Conservation (phyloP, 1,284 basidiomycete genomes). For the Rhodotorula glutinis region DNA sequence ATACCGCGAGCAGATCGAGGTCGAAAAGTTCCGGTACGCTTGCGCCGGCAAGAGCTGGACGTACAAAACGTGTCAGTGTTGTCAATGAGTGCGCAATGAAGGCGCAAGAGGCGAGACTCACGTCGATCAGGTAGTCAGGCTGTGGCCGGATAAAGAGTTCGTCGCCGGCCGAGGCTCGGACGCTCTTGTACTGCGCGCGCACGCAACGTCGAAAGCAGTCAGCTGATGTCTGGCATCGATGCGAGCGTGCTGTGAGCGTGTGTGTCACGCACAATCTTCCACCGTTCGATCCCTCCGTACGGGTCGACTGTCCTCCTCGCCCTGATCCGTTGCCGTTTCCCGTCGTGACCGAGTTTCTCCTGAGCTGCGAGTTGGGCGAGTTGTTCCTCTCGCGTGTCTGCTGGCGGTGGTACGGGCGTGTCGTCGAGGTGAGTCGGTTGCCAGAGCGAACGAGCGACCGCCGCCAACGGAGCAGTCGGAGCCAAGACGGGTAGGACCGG, state of each 20-base stretch:
- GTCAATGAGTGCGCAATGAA: background rate
- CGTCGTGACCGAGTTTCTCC: constrained; percentile 40
- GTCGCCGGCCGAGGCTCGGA: constrained; percentile 50
- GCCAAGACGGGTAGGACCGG: background rate
- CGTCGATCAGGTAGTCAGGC: constrained; percentile 50
- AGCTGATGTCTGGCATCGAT: background rate
- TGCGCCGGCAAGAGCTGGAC: constrained; percentile 80
- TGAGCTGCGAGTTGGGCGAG: constrained; percentile 40
- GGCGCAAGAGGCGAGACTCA: constrained; percentile 15
- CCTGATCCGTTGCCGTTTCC: constrained; percentile 32
- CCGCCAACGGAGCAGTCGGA: background rate
- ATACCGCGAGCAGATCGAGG: constrained; percentile 89
- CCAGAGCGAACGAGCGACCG: constrained; percentile 23
- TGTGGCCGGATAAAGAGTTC: constrained; percentile 70
- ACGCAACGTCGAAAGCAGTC: background rate
- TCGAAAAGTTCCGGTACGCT: constrained; percentile 85
- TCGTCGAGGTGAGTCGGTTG: constrained; percentile 35
- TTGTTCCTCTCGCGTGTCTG: constrained; percentile 42
- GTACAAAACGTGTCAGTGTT: background rate
- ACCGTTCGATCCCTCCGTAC: constrained; percentile 78
- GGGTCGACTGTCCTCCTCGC: constrained; percentile 90
- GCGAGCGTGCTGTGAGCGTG: no score
- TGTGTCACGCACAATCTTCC: constrained; percentile 79
- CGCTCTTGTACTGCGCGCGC: constrained; percentile 28
- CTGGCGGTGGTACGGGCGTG: constrained; percentile 40